A percentile compares a stretch with the other conserved stretches of the same genome.
Conservation (phyloP, 805 yeast species). For the Blastobotrys americana region DNA sequence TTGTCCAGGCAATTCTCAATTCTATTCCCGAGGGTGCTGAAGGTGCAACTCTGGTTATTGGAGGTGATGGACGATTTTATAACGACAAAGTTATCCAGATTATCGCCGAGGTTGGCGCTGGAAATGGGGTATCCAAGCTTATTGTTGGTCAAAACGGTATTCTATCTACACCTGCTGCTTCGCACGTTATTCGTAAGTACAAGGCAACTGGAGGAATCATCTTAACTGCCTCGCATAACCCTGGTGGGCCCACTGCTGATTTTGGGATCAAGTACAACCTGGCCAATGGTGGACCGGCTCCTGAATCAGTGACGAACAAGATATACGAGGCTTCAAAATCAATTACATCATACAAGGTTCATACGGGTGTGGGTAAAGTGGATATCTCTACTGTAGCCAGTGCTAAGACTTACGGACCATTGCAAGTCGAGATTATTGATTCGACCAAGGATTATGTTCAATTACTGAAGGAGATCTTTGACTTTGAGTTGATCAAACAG, state of each 20-base stretch:
- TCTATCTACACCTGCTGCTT: conserved; percentile 92
- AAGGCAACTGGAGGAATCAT: conserved; percentile 86
- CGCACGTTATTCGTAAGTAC: conserved; percentile 77
- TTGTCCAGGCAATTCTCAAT: conserved; percentile 75
- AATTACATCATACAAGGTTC: conserved; percentile 53
- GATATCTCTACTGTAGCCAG: conserved; percentile 57
- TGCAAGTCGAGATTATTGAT: conserved; percentile 76
- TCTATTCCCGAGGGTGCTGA: conserved; percentile 86
- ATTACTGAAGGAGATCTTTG: conserved; percentile 79
- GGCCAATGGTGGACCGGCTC: conserved; percentile 97
- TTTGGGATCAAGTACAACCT: conserved; percentile 93
- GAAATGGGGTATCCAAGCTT: conserved; percentile 79
- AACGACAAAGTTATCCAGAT: conserved; percentile 73
- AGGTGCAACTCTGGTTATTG: conserved; percentile 74
- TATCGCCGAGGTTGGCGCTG: conserved; percentile 80
- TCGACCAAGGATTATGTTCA: conserved; percentile 70
- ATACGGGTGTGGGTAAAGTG: conserved; percentile 52
- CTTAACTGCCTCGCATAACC: conserved; percentile 93
- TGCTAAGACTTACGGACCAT: conserved; percentile 41
- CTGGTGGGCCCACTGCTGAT: conserved; percentile 91
- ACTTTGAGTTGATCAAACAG: conserved; percentile 67
- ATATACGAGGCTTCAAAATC: conserved; percentile 64
- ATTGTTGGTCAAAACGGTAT: conserved; percentile 85
- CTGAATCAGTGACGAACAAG: conserved; percentile 84
- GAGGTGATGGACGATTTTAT: conserved; percentile 96